phyloP scores from a whole-genome alignment of 768 basidiomycete genomes.

The Rickenella mellea region DNA sequence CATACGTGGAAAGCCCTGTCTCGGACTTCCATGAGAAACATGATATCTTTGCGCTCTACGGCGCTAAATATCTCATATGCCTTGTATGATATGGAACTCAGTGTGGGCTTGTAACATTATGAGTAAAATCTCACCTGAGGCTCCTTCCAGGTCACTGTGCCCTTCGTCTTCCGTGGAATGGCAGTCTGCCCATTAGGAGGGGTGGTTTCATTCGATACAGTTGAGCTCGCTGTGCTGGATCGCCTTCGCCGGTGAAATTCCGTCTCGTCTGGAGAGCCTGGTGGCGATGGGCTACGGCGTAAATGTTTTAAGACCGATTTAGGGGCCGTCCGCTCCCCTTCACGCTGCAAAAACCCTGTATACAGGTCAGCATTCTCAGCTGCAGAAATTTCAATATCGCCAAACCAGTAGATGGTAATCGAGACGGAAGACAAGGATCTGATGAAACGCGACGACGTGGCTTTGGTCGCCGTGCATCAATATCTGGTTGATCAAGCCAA shows the following conservation, averaged over 20 bases:
- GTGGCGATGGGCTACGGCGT: slow-evolving; percentile 33
- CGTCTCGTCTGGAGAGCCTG: slow-evolving; percentile 12
- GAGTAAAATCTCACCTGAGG: slow-evolving; percentile 33
- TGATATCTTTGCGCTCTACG: slow-evolving; percentile 75
- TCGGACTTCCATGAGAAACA: slow-evolving; percentile 75
- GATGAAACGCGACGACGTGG: slow-evolving; percentile 33
- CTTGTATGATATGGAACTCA: slow-evolving; percentile 14
- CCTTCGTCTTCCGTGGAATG: slow-evolving; percentile 10
- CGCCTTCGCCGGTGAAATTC: slow-evolving; percentile 1
- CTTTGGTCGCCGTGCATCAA: slow-evolving; percentile 11
- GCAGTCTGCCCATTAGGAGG: slow-evolving; percentile 17
- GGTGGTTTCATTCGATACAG: slow-evolving; percentile 18
- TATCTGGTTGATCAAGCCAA: slow-evolving; percentile 8
- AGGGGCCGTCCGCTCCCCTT: slow-evolving; percentile 53
- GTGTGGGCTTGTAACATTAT: slow-evolving; percentile 1
- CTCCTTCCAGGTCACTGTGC: slow-evolving; percentile 31
- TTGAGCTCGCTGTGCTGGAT: slow-evolving; percentile 1
- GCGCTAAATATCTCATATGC: slow-evolving; percentile 71
- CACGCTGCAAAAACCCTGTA: slow-evolving; percentile 61
- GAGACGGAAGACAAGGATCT: slow-evolving; percentile 52
- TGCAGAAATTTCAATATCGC: slow-evolving; percentile 3
- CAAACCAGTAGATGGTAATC: slow-evolving; percentile 60
- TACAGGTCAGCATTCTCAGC: slow-evolving; percentile 15
- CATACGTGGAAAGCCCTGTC: slow-evolving; percentile 73
- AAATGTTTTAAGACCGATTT: slow-evolving; percentile 48